Percentiles rank a stretch among this genome's conserved stretches.
Conservation (phyloP, 805 yeast genomes). For the Candida montana region DNA sequence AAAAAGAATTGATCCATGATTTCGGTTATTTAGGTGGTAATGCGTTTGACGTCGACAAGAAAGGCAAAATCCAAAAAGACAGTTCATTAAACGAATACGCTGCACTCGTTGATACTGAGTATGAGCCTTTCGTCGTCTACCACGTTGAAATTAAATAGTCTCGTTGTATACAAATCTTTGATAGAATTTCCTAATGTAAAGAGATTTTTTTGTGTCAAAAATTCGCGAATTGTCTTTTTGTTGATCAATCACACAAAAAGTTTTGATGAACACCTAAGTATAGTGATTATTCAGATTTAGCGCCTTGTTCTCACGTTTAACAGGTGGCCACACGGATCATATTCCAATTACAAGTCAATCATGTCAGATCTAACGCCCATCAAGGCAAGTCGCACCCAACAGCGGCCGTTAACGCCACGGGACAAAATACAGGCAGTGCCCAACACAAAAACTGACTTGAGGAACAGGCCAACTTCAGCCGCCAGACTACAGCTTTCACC, state of each 20-base stretch:
- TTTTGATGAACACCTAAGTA: too few relatives aligned
- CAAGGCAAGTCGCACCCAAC: not conserved
- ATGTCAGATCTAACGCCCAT: too few relatives aligned
- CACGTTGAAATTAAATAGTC: slow-evolving; percentile 38
- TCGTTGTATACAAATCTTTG: not conserved
- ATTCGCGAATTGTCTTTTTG: not conserved
- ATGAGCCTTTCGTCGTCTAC: slow-evolving; percentile 93
- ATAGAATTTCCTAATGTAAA: too few relatives aligned
- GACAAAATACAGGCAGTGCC: not conserved
- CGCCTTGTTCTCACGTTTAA: too few relatives aligned
- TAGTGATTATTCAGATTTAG: too few relatives aligned
- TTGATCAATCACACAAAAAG: not conserved
- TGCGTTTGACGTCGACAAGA: slow-evolving; percentile 66
- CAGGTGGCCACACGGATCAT: too few relatives aligned
- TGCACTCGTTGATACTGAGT: slow-evolving; percentile 87
- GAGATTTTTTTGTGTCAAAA: not conserved
- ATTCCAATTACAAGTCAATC: too few relatives aligned
- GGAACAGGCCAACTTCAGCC: not conserved
- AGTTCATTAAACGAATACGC: slow-evolving; percentile 78
- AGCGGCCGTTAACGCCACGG: not conserved
- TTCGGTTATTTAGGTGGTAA: slow-evolving; percentile 91
- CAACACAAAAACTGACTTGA: too few relatives aligned
- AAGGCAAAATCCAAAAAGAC: slow-evolving; percentile 62
- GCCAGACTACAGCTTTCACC: too few relatives aligned
- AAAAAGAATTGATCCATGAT: slow-evolving; percentile 61